These are phyloP conservation scores for Taiozyma sp. DNA, from an alignment of 1,139 yeast genomes.

Conservation along the genomic window DNA sequence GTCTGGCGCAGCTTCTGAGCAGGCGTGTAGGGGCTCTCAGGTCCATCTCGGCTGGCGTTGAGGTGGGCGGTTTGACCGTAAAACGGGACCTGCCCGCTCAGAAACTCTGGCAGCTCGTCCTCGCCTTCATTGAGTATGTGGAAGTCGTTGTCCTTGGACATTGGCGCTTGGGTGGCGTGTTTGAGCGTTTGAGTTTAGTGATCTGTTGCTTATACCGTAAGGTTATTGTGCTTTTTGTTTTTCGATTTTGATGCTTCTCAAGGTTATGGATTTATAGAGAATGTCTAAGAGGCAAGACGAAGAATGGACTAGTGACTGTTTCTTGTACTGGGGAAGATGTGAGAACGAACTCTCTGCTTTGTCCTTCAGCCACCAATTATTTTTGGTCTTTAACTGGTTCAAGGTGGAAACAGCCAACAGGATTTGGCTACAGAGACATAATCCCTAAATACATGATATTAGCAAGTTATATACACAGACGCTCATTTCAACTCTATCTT, in stretches of 20 bases:
- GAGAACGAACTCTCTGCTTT: not conserved
- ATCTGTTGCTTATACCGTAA: not conserved
- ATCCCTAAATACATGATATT: conserved; percentile 2
- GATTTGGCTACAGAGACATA: not conserved
- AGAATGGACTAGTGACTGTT: too few relatives aligned
- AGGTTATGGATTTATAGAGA: too few relatives aligned
- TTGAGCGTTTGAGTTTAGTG: not conserved
- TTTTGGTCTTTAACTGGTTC: not conserved
- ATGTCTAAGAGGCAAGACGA: too few relatives aligned
- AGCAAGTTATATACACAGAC: not conserved
- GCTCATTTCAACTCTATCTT: conserved; percentile 42
- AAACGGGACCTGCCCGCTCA: not conserved
- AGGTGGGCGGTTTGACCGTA: not conserved
- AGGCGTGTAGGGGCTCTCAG: conserved; percentile 16
- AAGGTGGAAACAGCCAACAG: not conserved
- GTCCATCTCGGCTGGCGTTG: conserved; percentile 1
- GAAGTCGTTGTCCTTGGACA: not conserved
- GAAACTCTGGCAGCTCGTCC: not conserved
- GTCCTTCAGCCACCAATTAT: not conserved
- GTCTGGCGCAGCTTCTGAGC: conserved; percentile 12
- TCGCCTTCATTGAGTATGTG: not conserved
- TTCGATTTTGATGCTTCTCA: not conserved
- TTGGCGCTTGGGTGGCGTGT: not conserved
- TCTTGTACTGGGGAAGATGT: too few relatives aligned
- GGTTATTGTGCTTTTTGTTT: too few relatives aligned